A percentile compares a stretch with the other conserved stretches of the same genome.
These are phyloP conservation scores for Cryptosporidium bovis DNA, from an alignment of 169 alveolate genomes.

Conservation along the genomic window DNA sequence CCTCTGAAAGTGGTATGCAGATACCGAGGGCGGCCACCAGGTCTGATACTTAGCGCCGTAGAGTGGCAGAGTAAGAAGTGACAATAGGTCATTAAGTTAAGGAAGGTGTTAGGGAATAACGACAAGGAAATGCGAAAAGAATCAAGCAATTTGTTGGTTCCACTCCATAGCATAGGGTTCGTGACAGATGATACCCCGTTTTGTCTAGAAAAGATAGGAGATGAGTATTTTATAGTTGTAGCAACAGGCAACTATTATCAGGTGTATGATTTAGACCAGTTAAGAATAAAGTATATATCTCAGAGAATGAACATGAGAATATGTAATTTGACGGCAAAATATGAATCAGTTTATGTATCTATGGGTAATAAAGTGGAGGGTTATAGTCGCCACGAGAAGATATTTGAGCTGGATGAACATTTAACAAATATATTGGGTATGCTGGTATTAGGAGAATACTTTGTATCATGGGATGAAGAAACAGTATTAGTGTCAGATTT, in stretches of 20 bases:
- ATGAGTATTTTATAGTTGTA: slow-evolving; percentile 51
- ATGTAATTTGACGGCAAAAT: slow-evolving; percentile 14
- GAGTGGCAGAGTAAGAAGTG: no score
- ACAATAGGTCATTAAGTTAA: no score
- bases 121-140: slow-evolving; percentile 5
- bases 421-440: slow-evolving; percentile 34
- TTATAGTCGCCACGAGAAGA: slow-evolving; percentile 41
- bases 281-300: slow-evolving; percentile 59
- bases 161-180: slow-evolving; percentile 57
- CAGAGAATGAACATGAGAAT: slow-evolving; percentile 6
- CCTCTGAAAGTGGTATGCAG: no score
- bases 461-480: slow-evolving; percentile 56
- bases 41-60: no score
- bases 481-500: slow-evolving; percentile 13
- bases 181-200: slow-evolving; percentile 54
- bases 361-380: slow-evolving; percentile 52
- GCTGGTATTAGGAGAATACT: slow-evolving; percentile 36
- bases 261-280: slow-evolving; percentile 64
- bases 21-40: no score
- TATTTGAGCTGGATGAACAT: slow-evolving; percentile 38
- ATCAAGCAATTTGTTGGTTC: slow-evolving; percentile 66
- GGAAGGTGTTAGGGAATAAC: background rate
- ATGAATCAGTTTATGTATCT: slow-evolving; percentile 56
- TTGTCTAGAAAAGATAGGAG: slow-evolving; percentile 60
- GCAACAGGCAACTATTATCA: slow-evolving; percentile 59